Conservation (phyloP, 495 filamentous ascomycete species). For the Daldinia caldariorum region DNA sequence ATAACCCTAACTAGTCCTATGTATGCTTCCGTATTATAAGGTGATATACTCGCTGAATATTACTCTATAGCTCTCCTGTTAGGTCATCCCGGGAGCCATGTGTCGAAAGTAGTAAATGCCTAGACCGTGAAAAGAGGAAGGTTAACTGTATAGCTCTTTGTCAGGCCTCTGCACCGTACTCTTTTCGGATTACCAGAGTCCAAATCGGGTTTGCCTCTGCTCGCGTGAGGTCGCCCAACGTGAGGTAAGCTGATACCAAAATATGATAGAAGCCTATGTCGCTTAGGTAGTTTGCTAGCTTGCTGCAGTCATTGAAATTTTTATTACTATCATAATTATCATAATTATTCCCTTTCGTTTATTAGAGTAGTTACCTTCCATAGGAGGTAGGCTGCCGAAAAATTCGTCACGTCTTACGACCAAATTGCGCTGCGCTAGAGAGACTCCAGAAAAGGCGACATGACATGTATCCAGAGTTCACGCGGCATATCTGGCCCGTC, state of each 20-base stretch:
- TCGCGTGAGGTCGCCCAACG: conserved; percentile 42
- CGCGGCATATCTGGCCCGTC: conserved; percentile 33
- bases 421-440: conserved; percentile 17
- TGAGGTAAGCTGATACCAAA: conserved; percentile 44
- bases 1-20: conserved; percentile 14
- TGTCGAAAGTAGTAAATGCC: conserved; percentile 19
- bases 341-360: conserved; percentile 14
- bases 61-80: conserved; percentile 28
- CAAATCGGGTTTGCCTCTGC: conserved; percentile 40
- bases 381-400: conserved; percentile 12
- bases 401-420: conserved; percentile 34
- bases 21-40: conserved; percentile 26
- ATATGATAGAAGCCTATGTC: conserved; percentile 28
- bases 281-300: conserved; percentile 26
- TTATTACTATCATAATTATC: conserved; percentile 13
- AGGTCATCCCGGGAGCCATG: conserved; percentile 24
- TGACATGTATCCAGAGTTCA: conserved; percentile 42
- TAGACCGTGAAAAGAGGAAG: conserved; percentile 31
- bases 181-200: conserved; percentile 39
- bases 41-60: conserved; percentile 39
- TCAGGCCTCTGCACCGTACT: conserved; percentile 41
- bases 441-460: conserved; percentile 5
- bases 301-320: conserved; percentile 32
- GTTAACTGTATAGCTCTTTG: conserved; percentile 38
- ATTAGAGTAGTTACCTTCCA: conserved; percentile 21